Conservation (phyloP, 306 rosid genomes). For the Aeschynomene evenia region DNA sequence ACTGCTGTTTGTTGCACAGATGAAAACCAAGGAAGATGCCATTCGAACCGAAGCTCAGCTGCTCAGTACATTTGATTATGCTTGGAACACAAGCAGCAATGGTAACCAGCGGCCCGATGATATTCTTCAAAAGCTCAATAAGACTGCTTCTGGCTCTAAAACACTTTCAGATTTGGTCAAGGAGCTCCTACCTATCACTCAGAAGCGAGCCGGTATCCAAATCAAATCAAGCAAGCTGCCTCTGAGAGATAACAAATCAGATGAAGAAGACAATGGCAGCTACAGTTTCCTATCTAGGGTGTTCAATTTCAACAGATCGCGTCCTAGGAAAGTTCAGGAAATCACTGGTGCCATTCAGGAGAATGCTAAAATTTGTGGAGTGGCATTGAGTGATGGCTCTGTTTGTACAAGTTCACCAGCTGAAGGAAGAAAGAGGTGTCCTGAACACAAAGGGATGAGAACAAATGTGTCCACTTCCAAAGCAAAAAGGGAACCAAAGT, state of each 20-base stretch:
- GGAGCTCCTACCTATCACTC: conserved; percentile 58
- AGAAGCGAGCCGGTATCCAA: conserved; percentile 60
- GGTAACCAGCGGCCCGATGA: conserved; percentile 63
- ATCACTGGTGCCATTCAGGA: conserved; percentile 27
- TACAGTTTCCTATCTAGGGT: conserved; percentile 49
- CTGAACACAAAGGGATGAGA: conserved; percentile 78
- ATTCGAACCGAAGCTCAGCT: conserved; percentile 58
- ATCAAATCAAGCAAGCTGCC: conserved; percentile 52
- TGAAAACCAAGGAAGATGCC: conserved; percentile 67
- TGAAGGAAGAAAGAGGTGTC: conserved; percentile 73
- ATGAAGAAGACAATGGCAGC: conserved; percentile 42
- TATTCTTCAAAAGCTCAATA: conserved; percentile 52
- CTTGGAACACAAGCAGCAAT: conserved; percentile 70
- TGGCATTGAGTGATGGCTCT: conserved; percentile 47
- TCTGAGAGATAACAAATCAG: conserved; percentile 34
- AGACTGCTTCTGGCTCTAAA: conserved; percentile 42
- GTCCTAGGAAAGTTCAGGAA: conserved; percentile 51
- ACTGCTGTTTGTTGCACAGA: conserved; percentile 49
- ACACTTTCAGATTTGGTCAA: conserved; percentile 39
- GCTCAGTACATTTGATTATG: conserved; percentile 77
- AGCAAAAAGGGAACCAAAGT: conserved; percentile 20
- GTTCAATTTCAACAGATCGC: conserved; percentile 62
- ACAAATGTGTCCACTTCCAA: conserved; percentile 20
- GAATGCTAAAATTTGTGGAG: conserved; percentile 55
- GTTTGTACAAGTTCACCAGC: conserved; percentile 64